phyloP scores from a whole-genome alignment of 768 basidiomycete genomes.

The Leccinum variicolor region DNA sequence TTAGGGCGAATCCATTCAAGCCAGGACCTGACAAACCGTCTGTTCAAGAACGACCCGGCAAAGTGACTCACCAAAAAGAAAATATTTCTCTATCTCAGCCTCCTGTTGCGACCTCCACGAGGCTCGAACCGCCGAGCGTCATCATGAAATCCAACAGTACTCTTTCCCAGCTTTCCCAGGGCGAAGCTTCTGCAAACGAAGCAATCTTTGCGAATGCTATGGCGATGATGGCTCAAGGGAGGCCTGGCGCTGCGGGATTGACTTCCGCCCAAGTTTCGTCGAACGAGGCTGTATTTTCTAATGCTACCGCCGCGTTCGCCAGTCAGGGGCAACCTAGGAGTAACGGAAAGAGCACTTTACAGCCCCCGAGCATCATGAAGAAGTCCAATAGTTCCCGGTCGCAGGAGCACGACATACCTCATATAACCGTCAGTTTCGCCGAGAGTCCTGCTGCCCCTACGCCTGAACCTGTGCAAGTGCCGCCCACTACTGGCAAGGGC shows the following conservation, averaged over 20 bases:
- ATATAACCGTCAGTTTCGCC: slow-evolving; percentile 26
- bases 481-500: slow-evolving; percentile 10
- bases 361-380: slow-evolving; percentile 24
- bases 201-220: slow-evolving; percentile 25
- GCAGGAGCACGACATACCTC: slow-evolving; percentile 26
- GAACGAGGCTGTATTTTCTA: slow-evolving; percentile 26
- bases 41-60: slow-evolving; percentile 11
- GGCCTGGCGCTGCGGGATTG: slow-evolving; percentile 4
- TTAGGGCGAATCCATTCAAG: slow-evolving; percentile 14
- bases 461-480: slow-evolving; percentile 11
- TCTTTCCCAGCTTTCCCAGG: slow-evolving; percentile 28
- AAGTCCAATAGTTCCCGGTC: slow-evolving; percentile 25
- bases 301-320: slow-evolving; percentile 14
- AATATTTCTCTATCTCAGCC: slow-evolving; percentile 18
- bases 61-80: slow-evolving; percentile 26
- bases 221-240: slow-evolving; percentile 18
- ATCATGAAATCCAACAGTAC: slow-evolving; percentile 26
- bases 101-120: slow-evolving; percentile 6
- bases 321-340: slow-evolving; percentile 8
- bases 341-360: slow-evolving; percentile 7
- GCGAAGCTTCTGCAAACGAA: slow-evolving; percentile 23
- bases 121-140: slow-evolving; percentile 19
- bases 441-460: neutral
- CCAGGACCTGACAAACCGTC: slow-evolving; percentile 13
- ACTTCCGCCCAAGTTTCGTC: slow-evolving; percentile 18